phyloP scores from a whole-genome alignment of 108 stramenopile species.

The Stephanodiscus minutulus region DNA sequence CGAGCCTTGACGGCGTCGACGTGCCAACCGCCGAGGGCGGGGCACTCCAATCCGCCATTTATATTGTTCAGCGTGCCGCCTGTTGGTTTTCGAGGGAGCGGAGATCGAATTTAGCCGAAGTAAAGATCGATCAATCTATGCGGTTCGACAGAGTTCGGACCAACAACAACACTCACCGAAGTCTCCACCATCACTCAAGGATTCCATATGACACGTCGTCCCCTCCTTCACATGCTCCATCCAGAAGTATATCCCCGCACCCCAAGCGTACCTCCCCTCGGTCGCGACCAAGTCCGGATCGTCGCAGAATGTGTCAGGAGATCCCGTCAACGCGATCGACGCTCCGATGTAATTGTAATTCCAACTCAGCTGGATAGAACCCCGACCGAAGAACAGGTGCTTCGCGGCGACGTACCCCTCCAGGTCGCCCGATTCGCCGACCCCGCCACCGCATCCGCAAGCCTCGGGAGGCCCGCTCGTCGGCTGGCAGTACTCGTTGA shows the following conservation, averaged over 20 bases:
- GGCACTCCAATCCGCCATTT: slow-evolving; percentile 48
- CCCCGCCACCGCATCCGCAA: slow-evolving; percentile 31
- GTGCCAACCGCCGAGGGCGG: slow-evolving; percentile 50
- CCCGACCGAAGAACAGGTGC: slow-evolving; percentile 41
- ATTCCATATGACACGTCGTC: slow-evolving; percentile 47
- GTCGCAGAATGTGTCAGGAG: slow-evolving; percentile 41
- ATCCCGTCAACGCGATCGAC: slow-evolving; percentile 41
- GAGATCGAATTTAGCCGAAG: background rate
- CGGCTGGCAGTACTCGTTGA: slow-evolving; percentile 44
- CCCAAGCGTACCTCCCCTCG: slow-evolving; percentile 40
- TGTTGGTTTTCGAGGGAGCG: background rate
- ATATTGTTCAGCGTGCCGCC: slow-evolving; percentile 38
- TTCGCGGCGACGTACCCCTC: slow-evolving; percentile 44
- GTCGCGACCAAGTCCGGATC: slow-evolving; percentile 47
- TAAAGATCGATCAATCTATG: background rate
- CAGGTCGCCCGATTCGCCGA: slow-evolving; percentile 9
- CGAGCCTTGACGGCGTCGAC: slow-evolving; percentile 47
- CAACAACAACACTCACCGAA: slow-evolving; percentile 35
- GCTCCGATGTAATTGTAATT: slow-evolving; percentile 47
- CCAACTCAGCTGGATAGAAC: slow-evolving; percentile 45
- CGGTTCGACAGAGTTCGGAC: background rate
- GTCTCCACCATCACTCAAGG: slow-evolving; percentile 31
- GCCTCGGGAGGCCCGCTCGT: slow-evolving; percentile 40
- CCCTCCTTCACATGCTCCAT: slow-evolving; percentile 52
- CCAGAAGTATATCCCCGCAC: slow-evolving; percentile 44